Evolutionary conservation across 371 early-diverging fungal genomes (phyloP).

Genomic region (Batkoa obscura): DNA sequence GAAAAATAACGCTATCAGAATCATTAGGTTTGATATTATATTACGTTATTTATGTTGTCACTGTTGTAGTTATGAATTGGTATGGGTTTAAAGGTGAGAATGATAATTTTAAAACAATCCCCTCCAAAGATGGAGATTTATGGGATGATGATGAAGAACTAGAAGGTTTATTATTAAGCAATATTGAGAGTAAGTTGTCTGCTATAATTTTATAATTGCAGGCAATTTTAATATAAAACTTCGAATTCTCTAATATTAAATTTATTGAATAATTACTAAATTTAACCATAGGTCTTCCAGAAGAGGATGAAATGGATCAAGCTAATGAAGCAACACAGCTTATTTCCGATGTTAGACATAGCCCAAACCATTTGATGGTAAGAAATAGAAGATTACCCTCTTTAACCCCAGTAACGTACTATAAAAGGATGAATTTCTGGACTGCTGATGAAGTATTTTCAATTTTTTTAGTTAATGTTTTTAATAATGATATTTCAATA

Average conservation of each 20-base stretch:
- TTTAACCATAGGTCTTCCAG: background rate
- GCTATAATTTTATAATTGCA: background rate
- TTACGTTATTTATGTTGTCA: conserved; percentile 31
- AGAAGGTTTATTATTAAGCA: conserved; percentile 15
- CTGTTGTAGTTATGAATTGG: conserved; percentile 34
- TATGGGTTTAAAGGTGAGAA: conserved; percentile 14
- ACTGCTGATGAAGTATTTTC: conserved; percentile 1
- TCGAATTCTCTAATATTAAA: background rate
- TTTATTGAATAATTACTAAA: background rate
- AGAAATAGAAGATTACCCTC: background rate
- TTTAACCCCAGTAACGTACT: conserved; percentile 4
- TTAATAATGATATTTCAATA: background rate
- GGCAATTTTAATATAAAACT: background rate
- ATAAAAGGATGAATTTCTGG: conserved; percentile 5
- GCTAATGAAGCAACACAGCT: background rate
- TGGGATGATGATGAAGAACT: conserved; percentile 13
- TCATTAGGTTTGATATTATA: conserved; percentile 26
- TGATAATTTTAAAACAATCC: conserved; percentile 19
- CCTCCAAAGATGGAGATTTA: conserved; percentile 22
- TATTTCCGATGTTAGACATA: background rate
- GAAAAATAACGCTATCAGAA: conserved; percentile 38
- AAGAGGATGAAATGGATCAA: background rate
- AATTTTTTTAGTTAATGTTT: background rate
- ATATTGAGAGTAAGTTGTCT: conserved; percentile 18
- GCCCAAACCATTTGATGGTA: background rate